A percentile compares a stretch with the other conserved stretches of the same genome.
Evolutionary conservation across 148 eudicot species (phyloP).

Genomic region (Silene latifolia): DNA sequence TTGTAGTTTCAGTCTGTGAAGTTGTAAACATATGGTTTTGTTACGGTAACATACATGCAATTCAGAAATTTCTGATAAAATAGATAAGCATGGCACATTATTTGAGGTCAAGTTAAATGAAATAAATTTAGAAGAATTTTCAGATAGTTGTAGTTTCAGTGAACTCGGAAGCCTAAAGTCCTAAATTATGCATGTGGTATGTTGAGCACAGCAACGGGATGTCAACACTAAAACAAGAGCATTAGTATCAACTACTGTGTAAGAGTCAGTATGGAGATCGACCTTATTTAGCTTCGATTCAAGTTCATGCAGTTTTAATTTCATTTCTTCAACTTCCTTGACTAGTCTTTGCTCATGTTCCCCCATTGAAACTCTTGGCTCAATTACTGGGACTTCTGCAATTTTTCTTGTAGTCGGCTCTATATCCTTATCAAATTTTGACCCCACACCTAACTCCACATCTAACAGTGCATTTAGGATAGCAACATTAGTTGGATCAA

Average conservation of each 20-base stretch:
- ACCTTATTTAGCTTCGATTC: slow-evolving; percentile 71
- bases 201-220: neutral
- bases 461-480: slow-evolving; percentile 23
- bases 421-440: slow-evolving; percentile 22
- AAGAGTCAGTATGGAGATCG: slow-evolving; percentile 24
- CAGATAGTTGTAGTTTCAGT: neutral
- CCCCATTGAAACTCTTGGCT: slow-evolving; percentile 30
- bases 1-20: slow-evolving; percentile 62
- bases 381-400: slow-evolving; percentile 27
- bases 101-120: neutral
- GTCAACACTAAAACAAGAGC: neutral
- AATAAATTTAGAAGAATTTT: neutral
- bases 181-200: neutral
- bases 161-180: neutral
- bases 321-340: slow-evolving; percentile 73
- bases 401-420: slow-evolving; percentile 21
- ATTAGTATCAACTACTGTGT: neutral
- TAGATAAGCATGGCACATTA: neutral
- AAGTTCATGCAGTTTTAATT: slow-evolving; percentile 51
- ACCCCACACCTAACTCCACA: slow-evolving; percentile 27
- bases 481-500: slow-evolving; percentile 13
- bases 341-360: slow-evolving; percentile 45
- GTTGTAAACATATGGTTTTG: slow-evolving; percentile 6
- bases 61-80: neutral
- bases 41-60: neutral